Evolutionary conservation across 2,329 filamentous ascomycete genomes (phyloP), one percentile per base, ranked within the genome.

Genomic region (Phyllosticta paracitricarpa): DNA sequence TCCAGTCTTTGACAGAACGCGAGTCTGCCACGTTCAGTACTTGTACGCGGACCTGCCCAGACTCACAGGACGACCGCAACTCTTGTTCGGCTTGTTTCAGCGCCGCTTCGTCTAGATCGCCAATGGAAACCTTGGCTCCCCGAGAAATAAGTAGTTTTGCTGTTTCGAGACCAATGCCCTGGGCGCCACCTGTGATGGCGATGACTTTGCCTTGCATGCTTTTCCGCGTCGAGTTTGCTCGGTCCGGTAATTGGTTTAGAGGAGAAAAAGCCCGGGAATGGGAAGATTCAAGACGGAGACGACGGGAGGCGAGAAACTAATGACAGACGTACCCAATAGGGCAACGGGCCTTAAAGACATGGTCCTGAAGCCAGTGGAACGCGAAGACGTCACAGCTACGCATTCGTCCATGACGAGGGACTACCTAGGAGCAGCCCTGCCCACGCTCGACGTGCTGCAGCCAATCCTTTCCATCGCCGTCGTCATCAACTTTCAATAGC

Each of bases 151-250:
- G 68, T 51, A 72, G 71, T 3, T 67, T 65, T 2, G 68, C 68
- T 8, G 73, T 75, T n/a, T 70, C 71, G 62, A 73, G 72, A 57
- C 73, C 74, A 14, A 76, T 68, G 5, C 74, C 74, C 19, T 72
- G 67, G 4, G 66, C 73, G 8, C 69, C 73, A 19, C 73, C 73
- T 4, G 73, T 76, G 25, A 76, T 61, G 14, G 64, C 64, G 28
- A 67, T 62, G 8, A 68, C 65, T 56, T 66, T 67, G 12, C 58
- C 59, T 1, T 57, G 22, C 59, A 68, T 60, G 24, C 5, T 56
- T 9, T 7, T 40, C 14, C 14, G 10, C 33, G 33, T 12, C 33
- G 10, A 14, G 33, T 14, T 17, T 40, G 7, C 14, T 12, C 17
- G 33, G 33, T 40, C 17, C 14, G 33, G 33, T 10, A 40, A 40